A percentile compares a stretch with the other conserved stretches of the same genome.
Evolutionary conservation across 2,329 filamentous ascomycete species (phyloP).

Genomic region (Pseudocercospora vitis): DNA sequence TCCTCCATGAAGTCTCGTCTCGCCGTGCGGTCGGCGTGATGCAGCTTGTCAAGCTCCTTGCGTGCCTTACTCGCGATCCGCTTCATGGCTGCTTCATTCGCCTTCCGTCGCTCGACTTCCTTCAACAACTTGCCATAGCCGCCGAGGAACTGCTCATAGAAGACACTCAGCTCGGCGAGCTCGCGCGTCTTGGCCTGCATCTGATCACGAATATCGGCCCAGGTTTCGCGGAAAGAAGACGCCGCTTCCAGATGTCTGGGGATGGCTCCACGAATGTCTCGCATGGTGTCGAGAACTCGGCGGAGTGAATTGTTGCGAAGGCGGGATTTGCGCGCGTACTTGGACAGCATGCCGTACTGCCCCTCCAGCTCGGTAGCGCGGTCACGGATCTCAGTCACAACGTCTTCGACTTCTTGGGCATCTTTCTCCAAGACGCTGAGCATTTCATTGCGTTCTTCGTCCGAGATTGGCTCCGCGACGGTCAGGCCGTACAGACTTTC

Average conservation of each 20-base stretch:
- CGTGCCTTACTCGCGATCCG: constrained; percentile 75
- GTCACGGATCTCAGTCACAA: constrained; percentile 68
- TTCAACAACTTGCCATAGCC: constrained; percentile 83
- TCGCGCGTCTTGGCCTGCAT: constrained; percentile 71
- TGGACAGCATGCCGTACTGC: constrained; percentile 63
- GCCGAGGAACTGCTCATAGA: constrained; percentile 82
- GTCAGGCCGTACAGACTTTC: constrained; percentile 60
- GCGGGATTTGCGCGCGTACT: constrained; percentile 60
- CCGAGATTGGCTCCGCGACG: constrained; percentile 64
- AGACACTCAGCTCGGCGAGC: constrained; percentile 72
- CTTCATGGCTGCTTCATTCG: constrained; percentile 71
- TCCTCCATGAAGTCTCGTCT: constrained; percentile 77
- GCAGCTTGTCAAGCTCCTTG: constrained; percentile 72
- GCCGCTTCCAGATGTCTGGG: constrained; percentile 65
- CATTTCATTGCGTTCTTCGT: constrained; percentile 79
- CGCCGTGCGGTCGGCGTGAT: constrained; percentile 65
- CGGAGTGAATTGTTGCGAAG: constrained; percentile 59
- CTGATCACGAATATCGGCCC: constrained; percentile 71
- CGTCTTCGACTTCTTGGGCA: constrained; percentile 61
- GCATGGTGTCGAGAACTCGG: constrained; percentile 65
- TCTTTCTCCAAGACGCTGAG: constrained; percentile 75
- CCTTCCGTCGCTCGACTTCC: constrained; percentile 74
- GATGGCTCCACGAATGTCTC: constrained; percentile 66
- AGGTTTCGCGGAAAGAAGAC: constrained; percentile 62
- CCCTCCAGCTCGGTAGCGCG: constrained; percentile 74